Evolutionary conservation across 2,329 filamentous ascomycete species (phyloP).

Genomic region (Phoma sp.): DNA sequence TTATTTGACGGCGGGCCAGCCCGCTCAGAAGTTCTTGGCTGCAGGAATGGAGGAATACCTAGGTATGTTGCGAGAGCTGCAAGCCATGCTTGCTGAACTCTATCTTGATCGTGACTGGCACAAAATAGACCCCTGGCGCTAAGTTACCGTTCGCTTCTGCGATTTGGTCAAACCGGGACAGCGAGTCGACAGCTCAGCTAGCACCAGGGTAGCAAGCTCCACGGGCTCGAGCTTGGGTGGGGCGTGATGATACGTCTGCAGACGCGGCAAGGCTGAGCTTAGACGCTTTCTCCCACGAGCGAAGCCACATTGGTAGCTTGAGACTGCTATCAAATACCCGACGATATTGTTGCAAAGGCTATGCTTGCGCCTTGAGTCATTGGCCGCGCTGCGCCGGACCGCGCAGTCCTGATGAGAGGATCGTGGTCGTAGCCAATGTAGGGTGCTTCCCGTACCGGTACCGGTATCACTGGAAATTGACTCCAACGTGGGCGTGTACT

Average conservation of each 20-base stretch:
- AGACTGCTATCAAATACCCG: conserved; percentile 19
- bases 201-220: conserved; percentile 35
- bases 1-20: conserved; percentile 4
- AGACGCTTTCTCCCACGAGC: conserved; percentile 17
- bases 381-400: conserved; percentile 2
- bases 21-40: conserved; percentile 10
- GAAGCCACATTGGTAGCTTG: conserved; percentile 31
- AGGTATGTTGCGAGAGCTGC: not conserved
- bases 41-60: conserved; percentile 7
- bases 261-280: conserved; percentile 27
- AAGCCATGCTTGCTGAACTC: conserved; percentile 20
- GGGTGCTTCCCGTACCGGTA: conserved; percentile 24
- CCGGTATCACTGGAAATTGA: conserved; percentile 19
- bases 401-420: not conserved
- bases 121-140: conserved; percentile 27
- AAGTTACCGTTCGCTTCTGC: conserved; percentile 36
- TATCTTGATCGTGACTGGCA: conserved; percentile 7
- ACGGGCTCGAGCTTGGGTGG: conserved; percentile 12
- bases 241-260: conserved; percentile 21
- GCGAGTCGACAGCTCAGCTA: conserved; percentile 37
- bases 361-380: conserved; percentile 19
- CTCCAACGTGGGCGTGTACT: conserved; percentile 2
- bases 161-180: conserved; percentile 37
- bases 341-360: conserved; percentile 18
- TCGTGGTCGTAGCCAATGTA: not conserved